Conservation (phyloP, 257 asterid species). For the Ligustrum vulgare region DNA sequence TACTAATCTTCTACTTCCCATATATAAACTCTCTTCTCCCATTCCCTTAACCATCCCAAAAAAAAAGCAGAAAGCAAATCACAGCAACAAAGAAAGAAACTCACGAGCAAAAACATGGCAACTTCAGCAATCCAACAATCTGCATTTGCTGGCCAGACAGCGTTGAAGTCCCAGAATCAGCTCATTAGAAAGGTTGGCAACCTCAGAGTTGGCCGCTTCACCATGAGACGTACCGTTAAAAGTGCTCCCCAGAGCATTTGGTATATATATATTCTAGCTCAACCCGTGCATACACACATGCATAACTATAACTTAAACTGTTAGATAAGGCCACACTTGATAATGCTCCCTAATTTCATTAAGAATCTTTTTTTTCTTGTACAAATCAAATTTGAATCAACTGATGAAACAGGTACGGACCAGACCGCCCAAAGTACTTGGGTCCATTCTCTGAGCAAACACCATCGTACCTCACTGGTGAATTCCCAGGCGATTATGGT, state of each 20-base stretch:
- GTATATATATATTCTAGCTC: conserved; percentile 43
- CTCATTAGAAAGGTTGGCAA: conserved; percentile 58
- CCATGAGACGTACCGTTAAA: conserved; percentile 92
- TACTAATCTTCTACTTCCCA: conserved; percentile 29
- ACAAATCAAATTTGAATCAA: not conserved
- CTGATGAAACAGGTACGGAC: conserved; percentile 63
- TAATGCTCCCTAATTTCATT: too few species aligned
- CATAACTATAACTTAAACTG: not conserved
- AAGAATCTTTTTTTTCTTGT: not conserved
- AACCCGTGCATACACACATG: not conserved
- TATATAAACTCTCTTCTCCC: conserved; percentile 18
- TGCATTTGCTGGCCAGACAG: conserved; percentile 69
- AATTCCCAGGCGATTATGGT: conserved; percentile 89
- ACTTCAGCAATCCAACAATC: conserved; percentile 70
- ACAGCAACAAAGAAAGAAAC: not conserved
- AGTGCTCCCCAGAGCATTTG: conserved; percentile 86
- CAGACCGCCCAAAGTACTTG: conserved; percentile 85
- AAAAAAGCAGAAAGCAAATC: not conserved
- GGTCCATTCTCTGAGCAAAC: conserved; percentile 96
- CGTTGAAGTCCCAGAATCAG: conserved; percentile 66
- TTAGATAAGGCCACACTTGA: too few species aligned
- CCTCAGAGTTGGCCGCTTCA: conserved; percentile 58
- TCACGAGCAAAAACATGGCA: conserved; percentile 41
- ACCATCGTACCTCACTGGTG: conserved; percentile 88
- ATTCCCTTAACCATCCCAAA: conserved; percentile 11